Evolutionary conservation across 805 yeast genomes (phyloP), one percentile per base, ranked within the genome.

Genomic region (Yarrowia sp.): DNA sequence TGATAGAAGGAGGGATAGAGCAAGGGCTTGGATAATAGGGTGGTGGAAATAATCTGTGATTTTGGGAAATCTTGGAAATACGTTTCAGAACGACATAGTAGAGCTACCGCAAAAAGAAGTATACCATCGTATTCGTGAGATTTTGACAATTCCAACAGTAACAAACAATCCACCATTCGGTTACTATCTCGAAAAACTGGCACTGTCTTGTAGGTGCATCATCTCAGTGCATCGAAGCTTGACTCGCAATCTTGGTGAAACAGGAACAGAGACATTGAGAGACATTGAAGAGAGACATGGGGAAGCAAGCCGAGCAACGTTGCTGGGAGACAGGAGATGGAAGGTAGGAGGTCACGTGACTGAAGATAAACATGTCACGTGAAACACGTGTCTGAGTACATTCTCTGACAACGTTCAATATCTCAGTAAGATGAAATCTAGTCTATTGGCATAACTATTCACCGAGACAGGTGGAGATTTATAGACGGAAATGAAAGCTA

Each of bases 211-310:
- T 8, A 36, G 10, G 10, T 10, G 38, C 38, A 10, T 8, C 8
- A 36, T 36, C 38, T 8, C 8, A 36, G 38, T 8, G 38, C 38
- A 36, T 8, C 38, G 10, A 46, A 22, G 50, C 36, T 46, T 26
- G 53, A 50, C 55, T 32, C 55, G 55, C 55, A 50, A 50, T 5
- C 56, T 9, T 32, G 26, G 42, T 35, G 56, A 52, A 35, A 52
- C 42, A 52, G 55, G 55, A n/a, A 50, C 55, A 49, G 53, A 32
- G 38, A 49, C 52, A 48, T 19, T 32, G 49, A 22, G 53, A 46
- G n/a, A 46, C 48, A 45, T 45, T 16, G 48, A 15, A 19, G 52
- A 48, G 16, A 50, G 56, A 52, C 56, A 52, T 52, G 56, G 56
- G 56, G 56, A 16, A 52, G 56, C 56, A 52, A 35, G 11, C 8